Evolutionary conservation across 768 basidiomycete genomes (phyloP).

Genomic region (Boletus rufocinnamomeus): DNA sequence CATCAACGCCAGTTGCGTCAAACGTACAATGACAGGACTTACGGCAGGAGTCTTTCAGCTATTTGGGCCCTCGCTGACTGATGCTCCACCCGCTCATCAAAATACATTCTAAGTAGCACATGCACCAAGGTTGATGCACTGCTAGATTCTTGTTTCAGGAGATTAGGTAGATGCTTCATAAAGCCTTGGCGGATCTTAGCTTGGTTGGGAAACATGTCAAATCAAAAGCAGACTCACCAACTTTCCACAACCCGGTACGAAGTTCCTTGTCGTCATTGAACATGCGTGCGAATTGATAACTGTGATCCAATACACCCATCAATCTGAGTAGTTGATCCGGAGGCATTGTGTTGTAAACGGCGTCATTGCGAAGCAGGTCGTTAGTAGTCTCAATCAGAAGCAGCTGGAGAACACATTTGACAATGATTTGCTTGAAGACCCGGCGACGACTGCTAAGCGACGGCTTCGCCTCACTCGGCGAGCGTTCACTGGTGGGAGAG

Average conservation of each 20-base stretch:
- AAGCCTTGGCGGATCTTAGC: conserved; percentile 63
- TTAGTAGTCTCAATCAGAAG: conserved; percentile 97
- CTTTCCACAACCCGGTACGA: conserved; percentile 98
- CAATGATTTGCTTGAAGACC: conserved; percentile 98
- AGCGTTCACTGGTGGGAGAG: conserved; percentile 66
- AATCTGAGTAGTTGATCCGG: conserved; percentile 90
- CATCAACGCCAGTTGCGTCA: conserved; percentile 2
- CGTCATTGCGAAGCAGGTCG: conserved; percentile 88
- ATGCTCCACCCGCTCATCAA: conserved; percentile 85
- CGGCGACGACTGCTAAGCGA: conserved; percentile 72
- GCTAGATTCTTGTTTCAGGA: conserved; percentile 97
- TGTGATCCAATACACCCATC: conserved; percentile 95
- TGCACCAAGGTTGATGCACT: conserved; percentile 95
- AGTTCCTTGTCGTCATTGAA: conserved; percentile 99
- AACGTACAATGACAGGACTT: conserved; percentile 24
- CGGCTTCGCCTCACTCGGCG: conserved; percentile 49
- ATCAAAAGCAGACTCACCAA: conserved; percentile 62
- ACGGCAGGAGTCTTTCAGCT: conserved; percentile 71
- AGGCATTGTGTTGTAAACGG: conserved; percentile 91
- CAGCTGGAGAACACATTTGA: conserved; percentile 97
- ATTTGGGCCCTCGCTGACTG: conserved; percentile 83
- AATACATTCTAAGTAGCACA: conserved; percentile 91
- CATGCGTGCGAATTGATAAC: conserved; percentile 94
- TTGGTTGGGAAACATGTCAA: neutral
- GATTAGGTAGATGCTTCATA: conserved; percentile 98